Evolutionary conservation across 148 eudicot genomes (phyloP), one percentile per base, ranked within the genome.

Genomic region (Hydrangea macrophylla): DNA sequence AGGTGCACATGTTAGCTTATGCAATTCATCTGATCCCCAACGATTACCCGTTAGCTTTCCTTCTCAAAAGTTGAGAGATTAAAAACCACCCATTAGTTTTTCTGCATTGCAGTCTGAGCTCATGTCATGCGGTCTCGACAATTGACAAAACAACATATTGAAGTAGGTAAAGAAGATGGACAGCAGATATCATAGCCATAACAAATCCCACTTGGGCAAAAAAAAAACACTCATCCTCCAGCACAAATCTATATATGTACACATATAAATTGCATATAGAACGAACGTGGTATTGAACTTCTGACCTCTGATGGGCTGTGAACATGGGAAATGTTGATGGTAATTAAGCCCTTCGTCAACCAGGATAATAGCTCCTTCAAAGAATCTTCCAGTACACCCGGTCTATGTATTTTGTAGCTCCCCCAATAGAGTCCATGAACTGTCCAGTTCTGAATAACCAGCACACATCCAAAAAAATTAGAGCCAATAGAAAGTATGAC

Each of bases 361-460:
- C 97, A 94, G 12, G 97, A 84, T 8, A 94, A 75, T 48, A 94
- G 78, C 74, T 91, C 88, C 78, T 81, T 83, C 28, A 94, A 81
- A 60, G 97, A 91, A 59, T 77, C 81, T 80, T 85, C 88, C 45
- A 91, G 80, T 37, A 85, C 83, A 63, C 76, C 76, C 1, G 96
- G 96, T 55, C 76, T 73, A 64, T 89, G 82, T 28, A 80, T 80
- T 77, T 70, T 82, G 76, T 91, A 84, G 80, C 97, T 91, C 66
- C 97, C 96, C 99, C 97, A 94, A 76, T 88, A 90, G 50, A 94
- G 91, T 58, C 99, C 97, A 82, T 94, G 99, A 63, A 91, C 54
- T 37, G 99, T 94, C 99, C 99, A 94, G 71, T 94, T 94, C 99
- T 94, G 90, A 39, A 67, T 50, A 65, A 67, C 13, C n/a, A n/a